Conservation (phyloP, 345 rosid genomes). For the Moringa oleifera region DNA sequence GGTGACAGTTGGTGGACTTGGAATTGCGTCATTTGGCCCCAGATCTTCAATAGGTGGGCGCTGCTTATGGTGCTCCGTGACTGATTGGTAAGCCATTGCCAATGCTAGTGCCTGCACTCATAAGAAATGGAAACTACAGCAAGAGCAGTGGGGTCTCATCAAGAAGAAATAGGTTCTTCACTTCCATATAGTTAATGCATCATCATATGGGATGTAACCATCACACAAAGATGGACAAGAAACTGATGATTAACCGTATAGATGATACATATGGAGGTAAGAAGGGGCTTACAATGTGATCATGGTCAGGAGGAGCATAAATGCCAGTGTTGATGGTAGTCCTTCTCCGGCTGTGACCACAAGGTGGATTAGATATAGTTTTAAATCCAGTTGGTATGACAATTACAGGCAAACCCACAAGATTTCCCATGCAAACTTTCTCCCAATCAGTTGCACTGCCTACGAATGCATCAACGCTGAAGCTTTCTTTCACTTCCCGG, state of each 20-base stretch:
- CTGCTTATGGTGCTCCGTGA: slow-evolving; percentile 63
- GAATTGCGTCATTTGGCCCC: slow-evolving; percentile 52
- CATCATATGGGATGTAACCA: not conserved
- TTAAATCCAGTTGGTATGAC: slow-evolving; percentile 66
- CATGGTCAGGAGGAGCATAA: slow-evolving; percentile 73
- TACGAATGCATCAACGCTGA: slow-evolving; percentile 70
- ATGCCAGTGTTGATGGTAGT: slow-evolving; percentile 61
- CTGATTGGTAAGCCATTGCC: slow-evolving; percentile 84
- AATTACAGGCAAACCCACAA: slow-evolving; percentile 71
- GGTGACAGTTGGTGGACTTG: slow-evolving; percentile 30
- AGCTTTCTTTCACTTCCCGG: slow-evolving; percentile 63
- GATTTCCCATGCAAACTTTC: slow-evolving; percentile 83
- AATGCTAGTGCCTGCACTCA: slow-evolving; percentile 67
- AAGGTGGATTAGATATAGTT: slow-evolving; percentile 51
- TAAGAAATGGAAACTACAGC: no score
- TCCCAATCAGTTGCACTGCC: slow-evolving; percentile 94
- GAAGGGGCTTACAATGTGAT: slow-evolving; percentile 60
- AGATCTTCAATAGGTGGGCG: slow-evolving; percentile 70
- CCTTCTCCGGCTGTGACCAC: slow-evolving; percentile 43
- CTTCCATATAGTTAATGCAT: no score
- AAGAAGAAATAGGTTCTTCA: no score
- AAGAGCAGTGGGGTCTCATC: no score
- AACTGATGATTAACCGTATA: not conserved
- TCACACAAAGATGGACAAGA: no score
- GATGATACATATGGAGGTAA: not conserved